A percentile compares a stretch with the other conserved stretches of the same genome.
phyloP scores from a whole-genome alignment of 106 monocot genomes.

The Dendrobium officinale region DNA sequence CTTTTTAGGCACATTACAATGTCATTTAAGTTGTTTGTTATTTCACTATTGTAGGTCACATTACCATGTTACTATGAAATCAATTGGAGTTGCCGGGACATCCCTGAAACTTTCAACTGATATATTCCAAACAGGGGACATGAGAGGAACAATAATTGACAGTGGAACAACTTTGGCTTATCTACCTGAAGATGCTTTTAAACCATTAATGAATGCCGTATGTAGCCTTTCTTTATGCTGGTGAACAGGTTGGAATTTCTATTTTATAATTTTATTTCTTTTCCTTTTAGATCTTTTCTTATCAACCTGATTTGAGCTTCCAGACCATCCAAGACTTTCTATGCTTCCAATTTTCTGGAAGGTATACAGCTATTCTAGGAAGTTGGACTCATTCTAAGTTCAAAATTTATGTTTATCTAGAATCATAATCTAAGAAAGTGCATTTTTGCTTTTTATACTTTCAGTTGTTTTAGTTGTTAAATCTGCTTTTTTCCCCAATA shows the following conservation, averaged over 20 bases:
- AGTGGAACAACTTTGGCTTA: slow-evolving; percentile 96
- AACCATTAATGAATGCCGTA: slow-evolving; percentile 59
- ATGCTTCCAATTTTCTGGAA: slow-evolving; percentile 61
- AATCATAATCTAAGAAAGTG: background rate
- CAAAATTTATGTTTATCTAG: background rate
- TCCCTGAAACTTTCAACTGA: slow-evolving; percentile 60
- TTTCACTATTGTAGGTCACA: slow-evolving; percentile 54
- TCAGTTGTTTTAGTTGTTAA: background rate
- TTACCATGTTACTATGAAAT: slow-evolving; percentile 90
- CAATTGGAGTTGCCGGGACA: slow-evolving; percentile 65
- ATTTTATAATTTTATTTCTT: background rate
- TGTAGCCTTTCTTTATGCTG: slow-evolving; percentile 3
- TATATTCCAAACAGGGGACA: slow-evolving; percentile 55
- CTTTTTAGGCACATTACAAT: slow-evolving; percentile 88
- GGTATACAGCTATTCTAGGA: slow-evolving; percentile 24
- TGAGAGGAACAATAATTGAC: slow-evolving; percentile 86
- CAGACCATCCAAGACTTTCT: slow-evolving; percentile 44
- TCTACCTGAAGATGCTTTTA: slow-evolving; percentile 69
- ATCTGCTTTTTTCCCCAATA: background rate
- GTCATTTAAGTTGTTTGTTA: slow-evolving; percentile 28
- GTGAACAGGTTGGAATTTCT: background rate
- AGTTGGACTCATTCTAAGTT: background rate
- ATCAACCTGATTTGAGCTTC: slow-evolving; percentile 40
- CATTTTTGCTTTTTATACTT: background rate
- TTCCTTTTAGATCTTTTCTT: slow-evolving; percentile 49